Evolutionary conservation across 129 eudicot species (phyloP), one percentile per base, ranked within the genome.

Genomic region (Flaveria sonorensis): DNA sequence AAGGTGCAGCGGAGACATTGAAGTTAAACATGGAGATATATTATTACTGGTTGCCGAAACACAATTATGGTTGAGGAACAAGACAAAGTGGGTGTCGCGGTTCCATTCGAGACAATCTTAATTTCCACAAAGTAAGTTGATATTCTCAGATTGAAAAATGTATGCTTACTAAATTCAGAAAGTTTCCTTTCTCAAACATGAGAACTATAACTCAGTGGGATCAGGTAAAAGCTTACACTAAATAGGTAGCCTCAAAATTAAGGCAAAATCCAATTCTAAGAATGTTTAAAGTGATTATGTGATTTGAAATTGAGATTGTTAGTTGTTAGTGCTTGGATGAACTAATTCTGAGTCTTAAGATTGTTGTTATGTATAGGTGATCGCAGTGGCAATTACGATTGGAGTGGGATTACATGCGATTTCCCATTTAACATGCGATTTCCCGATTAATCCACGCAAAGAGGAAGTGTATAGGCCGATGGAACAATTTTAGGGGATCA

Each of bases 391-490:
- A 45, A 88, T 95, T 62, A 90, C 90, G 50, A 74, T 92, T 51
- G 99, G 94, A 39, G 62, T 91, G 62, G 84, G 90, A 42, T 96
- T 92, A 32, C 99, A 95, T 26, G 99, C 89, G 21, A 97, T 97
- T 16, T 83, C 86, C 72, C 99, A 95, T 71, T 87, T 95, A 47
- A 88, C 97, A 20, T 95, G 99, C 23, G 97, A 95, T 85, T 95
- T 95, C 97, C 14, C 83, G 94, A 82, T 89, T 95, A 36, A 88
- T 89, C 52, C 77, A 86, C 21, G 72, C 51, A 30, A 30, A 16
- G 69, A 75, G 16, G 47, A 28, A 45, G 96, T 19, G 74, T 89
- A 89, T 68, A 71, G 74, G 67, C 86, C 88, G 21, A 73, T 87
- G 89, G 39, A 81, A 75, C 83, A 79, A 23, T 92, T 62, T 89